Evolutionary conservation across 78 protist species (phyloP).

Genomic region (Mantamonas sphyraenae): DNA sequence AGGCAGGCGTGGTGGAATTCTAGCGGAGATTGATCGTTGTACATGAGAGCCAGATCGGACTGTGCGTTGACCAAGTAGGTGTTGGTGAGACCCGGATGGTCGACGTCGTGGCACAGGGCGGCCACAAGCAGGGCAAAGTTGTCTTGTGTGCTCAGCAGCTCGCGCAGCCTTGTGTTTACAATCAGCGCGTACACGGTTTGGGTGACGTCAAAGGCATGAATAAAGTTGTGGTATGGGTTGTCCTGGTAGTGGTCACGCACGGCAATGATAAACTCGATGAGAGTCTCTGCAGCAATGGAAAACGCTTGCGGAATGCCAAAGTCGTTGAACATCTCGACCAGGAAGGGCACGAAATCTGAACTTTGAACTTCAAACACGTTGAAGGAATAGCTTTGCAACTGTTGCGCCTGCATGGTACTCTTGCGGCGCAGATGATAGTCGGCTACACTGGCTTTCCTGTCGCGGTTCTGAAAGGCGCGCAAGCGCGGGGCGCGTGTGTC

Average conservation of each 20-base stretch:
- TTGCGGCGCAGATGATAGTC: no score
- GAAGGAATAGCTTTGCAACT: no score
- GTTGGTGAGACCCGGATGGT: slow-evolving; percentile 81
- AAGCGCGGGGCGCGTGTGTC: no score
- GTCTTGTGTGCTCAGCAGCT: slow-evolving; percentile 2
- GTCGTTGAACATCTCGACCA: no score
- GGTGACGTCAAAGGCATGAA: slow-evolving; percentile 29
- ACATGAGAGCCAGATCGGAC: not conserved
- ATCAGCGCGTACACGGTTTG: slow-evolving; percentile 12
- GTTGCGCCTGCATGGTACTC: no score
- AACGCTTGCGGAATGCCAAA: not conserved
- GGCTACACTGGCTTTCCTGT: no score
- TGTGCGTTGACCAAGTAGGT: not conserved
- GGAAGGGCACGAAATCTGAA: no score
- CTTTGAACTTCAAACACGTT: no score
- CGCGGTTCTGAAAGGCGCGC: no score
- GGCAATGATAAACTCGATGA: not conserved
- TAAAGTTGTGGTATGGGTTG: slow-evolving; percentile 31
- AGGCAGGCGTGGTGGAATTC: not conserved
- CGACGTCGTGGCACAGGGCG: slow-evolving; percentile 73
- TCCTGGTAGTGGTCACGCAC: not conserved
- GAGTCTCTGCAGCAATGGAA: not conserved
- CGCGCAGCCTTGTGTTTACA: not conserved
- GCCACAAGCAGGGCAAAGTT: slow-evolving; percentile 51
- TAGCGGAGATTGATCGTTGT: not conserved